Percentiles rank a stretch among this genome's conserved stretches.
Evolutionary conservation across 129 eudicot species (phyloP).

Genomic region (Calendula officinalis): DNA sequence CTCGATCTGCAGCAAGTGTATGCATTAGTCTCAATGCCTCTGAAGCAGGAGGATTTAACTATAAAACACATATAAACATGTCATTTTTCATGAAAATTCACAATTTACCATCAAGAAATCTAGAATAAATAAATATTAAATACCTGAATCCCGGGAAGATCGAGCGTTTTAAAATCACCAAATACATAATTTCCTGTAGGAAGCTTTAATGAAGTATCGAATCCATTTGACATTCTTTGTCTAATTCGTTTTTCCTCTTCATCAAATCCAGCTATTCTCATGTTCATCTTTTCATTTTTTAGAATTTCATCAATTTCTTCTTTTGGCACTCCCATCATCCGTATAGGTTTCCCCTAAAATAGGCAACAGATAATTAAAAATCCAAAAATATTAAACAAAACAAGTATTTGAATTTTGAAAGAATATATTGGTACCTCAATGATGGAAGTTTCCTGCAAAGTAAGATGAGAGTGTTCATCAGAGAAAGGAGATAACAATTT

Average conservation of each 20-base stretch:
- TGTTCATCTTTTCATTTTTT: constrained; percentile 49
- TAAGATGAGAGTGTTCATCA: constrained; percentile 57
- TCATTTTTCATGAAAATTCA: not conserved
- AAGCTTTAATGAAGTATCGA: constrained; percentile 44
- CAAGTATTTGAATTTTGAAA: not conserved
- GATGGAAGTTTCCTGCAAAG: constrained; percentile 46
- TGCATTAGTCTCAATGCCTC: constrained; percentile 85
- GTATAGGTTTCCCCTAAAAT: constrained; percentile 69
- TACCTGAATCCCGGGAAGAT: constrained; percentile 86
- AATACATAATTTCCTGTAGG: constrained; percentile 82
- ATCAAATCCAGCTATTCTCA: constrained; percentile 87
- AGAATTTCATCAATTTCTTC: constrained; percentile 79
- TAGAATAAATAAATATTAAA: not conserved
- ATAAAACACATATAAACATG: constrained; percentile 19
- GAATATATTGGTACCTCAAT: constrained; percentile 45
- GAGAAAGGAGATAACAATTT: constrained; percentile 69
- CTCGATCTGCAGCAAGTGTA: constrained; percentile 91
- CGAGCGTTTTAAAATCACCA: constrained; percentile 75
- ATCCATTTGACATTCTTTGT: constrained; percentile 33
- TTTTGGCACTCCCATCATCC: constrained; percentile 86
- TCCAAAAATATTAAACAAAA: not conserved
- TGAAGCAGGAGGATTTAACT: constrained; percentile 89
- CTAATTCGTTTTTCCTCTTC: constrained; percentile 87
- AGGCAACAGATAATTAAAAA: constrained; percentile 3
- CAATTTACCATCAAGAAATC: not conserved